A percentile compares a stretch with the other conserved stretches of the same genome.
phyloP scores from a whole-genome alignment of 2,329 filamentous ascomycete genomes.

The Venturia nashicola region DNA sequence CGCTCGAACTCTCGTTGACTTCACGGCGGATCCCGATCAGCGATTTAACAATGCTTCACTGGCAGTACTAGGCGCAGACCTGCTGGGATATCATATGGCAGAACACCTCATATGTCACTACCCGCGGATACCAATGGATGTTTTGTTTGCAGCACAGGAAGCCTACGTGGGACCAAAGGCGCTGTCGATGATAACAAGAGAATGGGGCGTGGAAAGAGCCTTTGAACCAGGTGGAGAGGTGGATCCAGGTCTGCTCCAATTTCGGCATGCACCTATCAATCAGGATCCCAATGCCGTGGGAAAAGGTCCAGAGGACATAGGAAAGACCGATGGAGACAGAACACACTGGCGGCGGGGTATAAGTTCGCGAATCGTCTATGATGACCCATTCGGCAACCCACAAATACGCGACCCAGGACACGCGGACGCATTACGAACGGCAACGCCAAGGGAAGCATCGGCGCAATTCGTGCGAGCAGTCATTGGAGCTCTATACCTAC shows the following conservation, averaged over 20 bases:
- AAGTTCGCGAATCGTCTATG: conserved; percentile 66
- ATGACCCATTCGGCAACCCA: conserved; percentile 74
- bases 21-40: conserved; percentile 66
- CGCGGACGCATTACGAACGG: background rate
- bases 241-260: conserved; percentile 82
- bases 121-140: conserved; percentile 78
- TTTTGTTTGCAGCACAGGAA: conserved; percentile 75
- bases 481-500: conserved; percentile 73
- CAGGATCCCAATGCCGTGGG: background rate
- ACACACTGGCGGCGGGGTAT: conserved; percentile 50
- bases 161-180: conserved; percentile 70
- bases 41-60: conserved; percentile 84
- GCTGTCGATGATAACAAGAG: conserved; percentile 58
- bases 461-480: conserved; percentile 72
- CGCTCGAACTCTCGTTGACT: conserved; percentile 72
- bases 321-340: conserved; percentile 14
- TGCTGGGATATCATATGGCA: conserved; percentile 79
- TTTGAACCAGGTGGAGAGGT: conserved; percentile 81
- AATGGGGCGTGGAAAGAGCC: conserved; percentile 90
- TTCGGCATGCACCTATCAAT: conserved; percentile 38
- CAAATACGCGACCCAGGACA: conserved; percentile 14
- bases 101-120: conserved; percentile 83
- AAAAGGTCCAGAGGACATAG: background rate
- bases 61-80: conserved; percentile 64
- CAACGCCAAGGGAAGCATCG: conserved; percentile 42